Base-by-base conservation (phyloP, 345 rosid species). In the Populus pruinosa region DNA sequence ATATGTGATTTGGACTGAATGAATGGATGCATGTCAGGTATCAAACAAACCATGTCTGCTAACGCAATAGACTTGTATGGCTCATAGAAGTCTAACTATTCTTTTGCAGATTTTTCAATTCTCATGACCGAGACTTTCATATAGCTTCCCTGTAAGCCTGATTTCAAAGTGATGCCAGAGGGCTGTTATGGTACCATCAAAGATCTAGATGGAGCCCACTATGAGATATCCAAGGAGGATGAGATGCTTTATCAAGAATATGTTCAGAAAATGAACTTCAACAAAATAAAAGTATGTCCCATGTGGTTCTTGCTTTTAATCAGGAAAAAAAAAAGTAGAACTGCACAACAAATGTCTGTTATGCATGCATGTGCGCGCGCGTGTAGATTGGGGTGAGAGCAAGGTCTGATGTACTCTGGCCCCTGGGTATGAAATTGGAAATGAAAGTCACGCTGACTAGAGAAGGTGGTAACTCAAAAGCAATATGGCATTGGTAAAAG, bases 211-310 rank as follows among this genome's bases (percentile, higher is more conserved):
- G 99, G 92, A 83, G 96, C 90, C 73, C 98, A 93, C 84, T 96
- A 92, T 71, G 98, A 96, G 87, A 96, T 96, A 78, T 96, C 99
- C n/a, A 88, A 89, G 89, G 98, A 96, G 82, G 99, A 96, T 87
- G 97, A 87, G 53, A 91, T 93, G 86, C 89, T 93, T 55, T 92
- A 95, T 79, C 84, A 91, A 79, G 99, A 93, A 72, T 95, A 93
- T 80, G 90, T 93, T 74, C 92, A 85, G 69, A 89, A 87, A 79
- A 78, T 95, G 85, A 91, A 88, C 88, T 92, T 93, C 87, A 96
- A 91, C 83, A 96, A 96, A 83, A 88, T 86, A 94, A 92, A 92
- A 86, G 99, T 95, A 87, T 84, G 88, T 75, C 66, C 20, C 16
- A 18, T 11, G 1, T 66, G 56, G 29, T 72, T 27, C 27, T 25